Conservation (phyloP, 2,329 filamentous ascomycete genomes). For the Monascus ruber region DNA sequence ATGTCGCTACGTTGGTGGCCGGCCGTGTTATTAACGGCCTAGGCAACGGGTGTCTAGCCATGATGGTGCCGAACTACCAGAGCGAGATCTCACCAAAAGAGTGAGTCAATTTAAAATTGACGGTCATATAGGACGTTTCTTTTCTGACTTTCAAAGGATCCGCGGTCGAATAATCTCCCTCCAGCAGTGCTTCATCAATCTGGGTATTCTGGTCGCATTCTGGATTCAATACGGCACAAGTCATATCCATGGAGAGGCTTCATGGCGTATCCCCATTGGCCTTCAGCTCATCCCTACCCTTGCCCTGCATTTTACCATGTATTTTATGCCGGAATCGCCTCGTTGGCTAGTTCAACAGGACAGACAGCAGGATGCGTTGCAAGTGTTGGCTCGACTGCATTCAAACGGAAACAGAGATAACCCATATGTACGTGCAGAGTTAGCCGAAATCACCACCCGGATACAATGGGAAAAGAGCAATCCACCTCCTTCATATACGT, state of each 20-base stretch:
- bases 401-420: conserved; percentile 3
- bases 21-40: conserved; percentile 22
- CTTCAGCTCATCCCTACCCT: conserved; percentile 6
- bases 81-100: conserved; percentile 10
- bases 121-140: background rate
- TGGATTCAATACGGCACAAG: conserved; percentile 9
- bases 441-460: conserved; percentile 5
- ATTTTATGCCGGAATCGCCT: conserved; percentile 5
- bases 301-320: conserved; percentile 5
- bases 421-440: conserved; percentile 6
- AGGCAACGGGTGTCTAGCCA: conserved; percentile 13
- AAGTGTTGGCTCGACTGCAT: conserved; percentile 4
- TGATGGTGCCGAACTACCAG: conserved; percentile 12
- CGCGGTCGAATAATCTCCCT: conserved; percentile 12
- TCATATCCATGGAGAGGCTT: conserved; percentile 2
- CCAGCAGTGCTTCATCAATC: conserved; percentile 13
- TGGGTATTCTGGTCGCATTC: conserved; percentile 11
- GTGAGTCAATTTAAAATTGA: background rate
- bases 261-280: conserved; percentile 4
- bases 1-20: conserved; percentile 17
- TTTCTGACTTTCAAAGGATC: conserved; percentile 4
- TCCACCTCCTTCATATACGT: conserved; percentile 7
- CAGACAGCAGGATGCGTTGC: conserved; percentile 5
- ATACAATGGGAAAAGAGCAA: conserved; percentile 6
- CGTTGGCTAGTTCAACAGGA: conserved; percentile 5